Conservation (phyloP, 2,329 filamentous ascomycete species). For the Epichloe gansuensis region DNA sequence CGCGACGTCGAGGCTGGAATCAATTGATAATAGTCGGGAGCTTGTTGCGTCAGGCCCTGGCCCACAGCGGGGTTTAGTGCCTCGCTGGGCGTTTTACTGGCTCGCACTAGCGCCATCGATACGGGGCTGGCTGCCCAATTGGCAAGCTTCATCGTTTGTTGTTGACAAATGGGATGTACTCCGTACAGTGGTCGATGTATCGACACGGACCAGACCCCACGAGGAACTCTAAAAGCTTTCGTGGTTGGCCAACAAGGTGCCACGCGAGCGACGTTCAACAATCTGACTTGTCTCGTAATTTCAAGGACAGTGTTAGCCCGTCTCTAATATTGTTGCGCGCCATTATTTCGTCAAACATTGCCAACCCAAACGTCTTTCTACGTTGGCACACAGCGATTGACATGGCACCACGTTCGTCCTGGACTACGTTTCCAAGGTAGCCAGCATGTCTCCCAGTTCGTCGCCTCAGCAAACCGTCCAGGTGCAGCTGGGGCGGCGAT, state of each 20-base stretch:
- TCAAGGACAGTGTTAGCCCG: too few relatives aligned
- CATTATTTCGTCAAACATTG: too few relatives aligned
- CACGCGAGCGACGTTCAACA: too few relatives aligned
- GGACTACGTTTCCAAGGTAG: background rate
- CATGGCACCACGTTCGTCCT: background rate
- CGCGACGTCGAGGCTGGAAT: background rate
- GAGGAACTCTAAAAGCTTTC: too few relatives aligned
- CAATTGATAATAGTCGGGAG: background rate
- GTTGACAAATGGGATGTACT: too few relatives aligned
- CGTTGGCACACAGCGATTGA: background rate
- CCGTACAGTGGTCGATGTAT: too few relatives aligned
- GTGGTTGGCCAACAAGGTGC: too few relatives aligned
- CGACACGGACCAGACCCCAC: too few relatives aligned
- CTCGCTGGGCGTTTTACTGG: background rate
- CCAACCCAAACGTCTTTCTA: too few relatives aligned
- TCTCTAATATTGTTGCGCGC: too few relatives aligned
- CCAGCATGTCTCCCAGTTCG: slow-evolving; percentile 15
- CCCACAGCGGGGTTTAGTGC: background rate
- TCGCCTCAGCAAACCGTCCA: slow-evolving; percentile 13
- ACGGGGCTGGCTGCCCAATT: background rate
- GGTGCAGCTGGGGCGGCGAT: slow-evolving; percentile 15
- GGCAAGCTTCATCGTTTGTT: background rate
- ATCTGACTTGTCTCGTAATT: too few relatives aligned
- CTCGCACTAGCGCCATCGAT: background rate
- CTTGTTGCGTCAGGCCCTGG: background rate